Evolutionary conservation across 306 rosid genomes (phyloP).

Genomic region (Senna tora): DNA sequence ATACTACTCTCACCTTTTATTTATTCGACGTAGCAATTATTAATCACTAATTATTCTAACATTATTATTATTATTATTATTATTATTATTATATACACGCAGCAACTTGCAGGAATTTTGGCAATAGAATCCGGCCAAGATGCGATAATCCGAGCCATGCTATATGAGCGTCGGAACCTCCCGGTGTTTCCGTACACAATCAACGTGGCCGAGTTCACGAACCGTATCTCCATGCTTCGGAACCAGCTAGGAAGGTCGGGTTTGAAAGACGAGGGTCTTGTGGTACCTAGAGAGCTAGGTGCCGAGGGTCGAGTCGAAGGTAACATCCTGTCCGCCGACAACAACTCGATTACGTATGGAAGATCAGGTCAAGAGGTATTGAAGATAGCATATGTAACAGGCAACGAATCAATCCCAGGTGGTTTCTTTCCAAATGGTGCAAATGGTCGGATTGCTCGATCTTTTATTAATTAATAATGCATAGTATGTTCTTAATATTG

Average conservation of each 20-base stretch:
- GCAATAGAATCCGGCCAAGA: conserved; percentile 83
- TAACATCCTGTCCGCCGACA: conserved; percentile 64
- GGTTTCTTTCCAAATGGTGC: conserved; percentile 80
- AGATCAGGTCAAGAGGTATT: conserved; percentile 71
- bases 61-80: too few species aligned
- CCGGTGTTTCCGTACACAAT: conserved; percentile 54
- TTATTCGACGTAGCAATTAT: too few species aligned
- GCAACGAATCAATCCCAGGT: conserved; percentile 65
- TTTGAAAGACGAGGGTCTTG: conserved; percentile 77
- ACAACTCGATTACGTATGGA: conserved; percentile 51
- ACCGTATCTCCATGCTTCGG: conserved; percentile 60
- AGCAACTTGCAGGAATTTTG: conserved; percentile 79
- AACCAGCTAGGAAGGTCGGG: conserved; percentile 59
- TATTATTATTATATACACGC: background rate
- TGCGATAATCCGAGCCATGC: conserved; percentile 63
- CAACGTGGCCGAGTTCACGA: conserved; percentile 67
- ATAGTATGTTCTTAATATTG: too few species aligned
- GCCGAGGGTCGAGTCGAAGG: conserved; percentile 56
- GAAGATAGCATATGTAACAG: conserved; percentile 69
- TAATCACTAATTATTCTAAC: too few species aligned
- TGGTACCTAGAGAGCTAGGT: conserved; percentile 42
- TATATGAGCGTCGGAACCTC: conserved; percentile 39
- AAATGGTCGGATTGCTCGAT: conserved; percentile 62
- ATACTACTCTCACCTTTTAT: too few species aligned
- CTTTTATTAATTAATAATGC: too few species aligned